A percentile compares a stretch with the other conserved stretches of the same genome.
phyloP scores from a whole-genome alignment of 164 flowering plant genomes.

The Echeveria elegans region DNA sequence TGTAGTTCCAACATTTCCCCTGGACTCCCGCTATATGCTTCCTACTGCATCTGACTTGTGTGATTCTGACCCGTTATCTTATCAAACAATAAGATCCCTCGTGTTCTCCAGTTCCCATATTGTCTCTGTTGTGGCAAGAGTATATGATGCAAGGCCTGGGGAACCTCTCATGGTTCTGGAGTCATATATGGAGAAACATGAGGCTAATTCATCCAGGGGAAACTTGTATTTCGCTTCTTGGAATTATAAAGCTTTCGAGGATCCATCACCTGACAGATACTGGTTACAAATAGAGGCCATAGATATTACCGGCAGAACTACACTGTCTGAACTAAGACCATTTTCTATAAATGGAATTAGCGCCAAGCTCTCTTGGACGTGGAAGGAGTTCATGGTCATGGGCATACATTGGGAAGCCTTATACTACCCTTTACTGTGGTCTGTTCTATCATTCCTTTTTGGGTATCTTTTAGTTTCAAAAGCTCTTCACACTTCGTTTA shows the following conservation, averaged over 20 bases:
- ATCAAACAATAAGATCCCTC: constrained; percentile 53
- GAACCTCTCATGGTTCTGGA: constrained; percentile 47
- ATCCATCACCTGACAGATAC: constrained; percentile 72
- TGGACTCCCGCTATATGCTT: constrained; percentile 9
- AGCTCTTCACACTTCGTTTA: constrained; percentile 27
- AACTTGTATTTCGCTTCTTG: constrained; percentile 58
- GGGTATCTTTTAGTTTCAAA: constrained; percentile 51
- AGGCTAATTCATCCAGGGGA: constrained; percentile 37
- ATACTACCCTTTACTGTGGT: constrained; percentile 70
- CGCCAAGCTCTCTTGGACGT: constrained; percentile 58
- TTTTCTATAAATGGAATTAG: constrained; percentile 66
- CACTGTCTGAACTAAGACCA: constrained; percentile 52
- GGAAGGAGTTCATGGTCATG: constrained; percentile 85
- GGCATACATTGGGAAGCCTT: constrained; percentile 83
- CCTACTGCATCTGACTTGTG: neutral
- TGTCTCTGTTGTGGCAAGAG: constrained; percentile 50
- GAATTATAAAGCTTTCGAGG: constrained; percentile 77
- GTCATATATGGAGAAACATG: constrained; percentile 43
- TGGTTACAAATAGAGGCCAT: constrained; percentile 78
- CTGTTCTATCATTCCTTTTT: constrained; percentile 22
- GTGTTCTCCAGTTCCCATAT: constrained; percentile 64
- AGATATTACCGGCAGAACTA: constrained; percentile 49
- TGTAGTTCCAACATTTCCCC: constrained; percentile 6
- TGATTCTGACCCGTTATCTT: constrained; percentile 19
- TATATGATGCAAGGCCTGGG: constrained; percentile 63